Evolutionary conservation across 352 stramenopile species (phyloP).

Genomic region (Aphanomyces euteiches): DNA sequence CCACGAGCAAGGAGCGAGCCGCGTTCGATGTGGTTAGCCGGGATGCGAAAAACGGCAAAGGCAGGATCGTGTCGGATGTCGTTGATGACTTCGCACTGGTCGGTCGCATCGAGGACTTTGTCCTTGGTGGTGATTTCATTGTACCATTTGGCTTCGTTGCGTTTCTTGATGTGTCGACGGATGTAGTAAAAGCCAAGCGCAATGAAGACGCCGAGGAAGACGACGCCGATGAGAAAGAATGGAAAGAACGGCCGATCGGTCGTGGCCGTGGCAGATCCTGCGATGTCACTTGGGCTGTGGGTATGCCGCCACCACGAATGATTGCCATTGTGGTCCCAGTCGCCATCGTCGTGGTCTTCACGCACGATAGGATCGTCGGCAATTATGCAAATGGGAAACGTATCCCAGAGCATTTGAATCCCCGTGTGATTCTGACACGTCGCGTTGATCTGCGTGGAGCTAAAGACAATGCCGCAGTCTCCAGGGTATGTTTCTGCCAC

Average conservation of each 20-base stretch:
- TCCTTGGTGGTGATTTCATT: constrained; percentile 8
- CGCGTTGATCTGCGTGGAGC: not conserved
- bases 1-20: not conserved
- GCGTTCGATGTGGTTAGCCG: constrained; percentile 4
- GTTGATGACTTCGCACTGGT: constrained; percentile 5
- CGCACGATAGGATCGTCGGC: not conserved
- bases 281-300: not conserved
- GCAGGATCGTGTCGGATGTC: constrained; percentile 14
- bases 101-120: not conserved
- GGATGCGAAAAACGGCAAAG: constrained; percentile 13
- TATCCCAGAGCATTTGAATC: constrained; percentile 1
- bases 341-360: not conserved
- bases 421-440: constrained; percentile 1
- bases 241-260: not conserved
- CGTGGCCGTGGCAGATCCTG: not conserved
- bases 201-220: not conserved
- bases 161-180: not conserved
- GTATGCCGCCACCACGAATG: not conserved
- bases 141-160: not conserved
- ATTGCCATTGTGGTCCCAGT: not conserved
- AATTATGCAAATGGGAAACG: constrained; percentile 16
- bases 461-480: not conserved
- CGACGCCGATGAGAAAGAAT: not conserved
- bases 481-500: not conserved
- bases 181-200: not conserved